phyloP scores from a whole-genome alignment of 331 rosid species.

The Acacia concinna region DNA sequence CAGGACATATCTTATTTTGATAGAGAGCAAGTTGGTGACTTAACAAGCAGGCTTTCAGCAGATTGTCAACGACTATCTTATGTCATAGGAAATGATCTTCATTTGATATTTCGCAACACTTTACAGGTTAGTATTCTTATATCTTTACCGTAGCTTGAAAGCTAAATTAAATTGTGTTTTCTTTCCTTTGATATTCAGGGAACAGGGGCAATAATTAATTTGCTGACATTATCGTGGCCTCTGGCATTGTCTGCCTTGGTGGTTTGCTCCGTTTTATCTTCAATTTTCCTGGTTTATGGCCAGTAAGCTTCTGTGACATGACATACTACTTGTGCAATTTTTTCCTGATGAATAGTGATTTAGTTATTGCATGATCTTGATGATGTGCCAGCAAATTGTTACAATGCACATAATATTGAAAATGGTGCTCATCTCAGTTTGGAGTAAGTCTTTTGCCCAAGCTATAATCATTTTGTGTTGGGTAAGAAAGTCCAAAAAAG shows the following conservation, averaged over 20 bases:
- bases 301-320: constrained; percentile 46
- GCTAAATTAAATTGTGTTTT: constrained; percentile 16
- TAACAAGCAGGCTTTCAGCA: constrained; percentile 81
- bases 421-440: constrained; percentile 19
- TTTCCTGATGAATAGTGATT: constrained; percentile 3
- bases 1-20: constrained; percentile 81
- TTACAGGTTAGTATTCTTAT: constrained; percentile 55
- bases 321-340: constrained; percentile 8
- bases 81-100: constrained; percentile 65
- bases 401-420: neutral
- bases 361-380: constrained; percentile 16
- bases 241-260: constrained; percentile 70
- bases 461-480: neutral
- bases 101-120: constrained; percentile 58
- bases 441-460: neutral
- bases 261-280: constrained; percentile 58
- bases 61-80: constrained; percentile 71
- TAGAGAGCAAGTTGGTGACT: constrained; percentile 67
- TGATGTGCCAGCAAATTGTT: constrained; percentile 11
- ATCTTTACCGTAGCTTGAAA: constrained; percentile 19
- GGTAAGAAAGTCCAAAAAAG: neutral
- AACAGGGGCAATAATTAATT: constrained; percentile 66
- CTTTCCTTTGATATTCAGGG: constrained; percentile 60
- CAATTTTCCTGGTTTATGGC: constrained; percentile 62
- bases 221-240: constrained; percentile 79